Evolutionary conservation across 345 rosid species (phyloP).

Genomic region (Euphorbia peplus): DNA sequence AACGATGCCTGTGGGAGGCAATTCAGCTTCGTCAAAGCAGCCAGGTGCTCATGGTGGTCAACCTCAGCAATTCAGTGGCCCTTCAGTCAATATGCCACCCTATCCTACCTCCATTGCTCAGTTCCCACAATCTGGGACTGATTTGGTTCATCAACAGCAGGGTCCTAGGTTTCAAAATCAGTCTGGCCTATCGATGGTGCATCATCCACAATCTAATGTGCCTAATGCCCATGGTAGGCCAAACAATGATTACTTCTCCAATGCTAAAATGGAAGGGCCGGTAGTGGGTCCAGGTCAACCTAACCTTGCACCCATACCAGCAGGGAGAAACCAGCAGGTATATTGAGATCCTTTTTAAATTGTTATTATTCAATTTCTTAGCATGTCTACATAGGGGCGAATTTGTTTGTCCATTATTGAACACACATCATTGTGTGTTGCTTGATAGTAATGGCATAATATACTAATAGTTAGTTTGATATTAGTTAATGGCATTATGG

Average conservation of each 20-base stretch:
- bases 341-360: not conserved
- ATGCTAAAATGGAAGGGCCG: slow-evolving; percentile 55
- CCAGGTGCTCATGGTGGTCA: slow-evolving; percentile 44
- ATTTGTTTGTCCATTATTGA: too few species aligned
- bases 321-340: slow-evolving; percentile 51
- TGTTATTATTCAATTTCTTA: not conserved
- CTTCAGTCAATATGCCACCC: slow-evolving; percentile 48
- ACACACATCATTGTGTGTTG: too few species aligned
- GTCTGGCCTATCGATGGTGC: slow-evolving; percentile 44
- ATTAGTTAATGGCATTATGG: too few species aligned
- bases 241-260: slow-evolving; percentile 51
- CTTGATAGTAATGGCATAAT: too few species aligned
- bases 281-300: slow-evolving; percentile 52
- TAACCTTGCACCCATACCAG: slow-evolving; percentile 50
- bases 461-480: too few species aligned
- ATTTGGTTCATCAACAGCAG: slow-evolving; percentile 52
- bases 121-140: slow-evolving; percentile 53
- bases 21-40: slow-evolving; percentile 39
- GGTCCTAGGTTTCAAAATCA: slow-evolving; percentile 59
- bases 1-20: slow-evolving; percentile 41
- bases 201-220: slow-evolving; percentile 45
- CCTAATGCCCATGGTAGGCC: slow-evolving; percentile 55
- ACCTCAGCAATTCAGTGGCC: slow-evolving; percentile 55
- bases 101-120: slow-evolving; percentile 36
- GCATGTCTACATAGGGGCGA: not conserved